phyloP scores from a whole-genome alignment of 805 yeast species.

The Ogataea methanolica region DNA sequence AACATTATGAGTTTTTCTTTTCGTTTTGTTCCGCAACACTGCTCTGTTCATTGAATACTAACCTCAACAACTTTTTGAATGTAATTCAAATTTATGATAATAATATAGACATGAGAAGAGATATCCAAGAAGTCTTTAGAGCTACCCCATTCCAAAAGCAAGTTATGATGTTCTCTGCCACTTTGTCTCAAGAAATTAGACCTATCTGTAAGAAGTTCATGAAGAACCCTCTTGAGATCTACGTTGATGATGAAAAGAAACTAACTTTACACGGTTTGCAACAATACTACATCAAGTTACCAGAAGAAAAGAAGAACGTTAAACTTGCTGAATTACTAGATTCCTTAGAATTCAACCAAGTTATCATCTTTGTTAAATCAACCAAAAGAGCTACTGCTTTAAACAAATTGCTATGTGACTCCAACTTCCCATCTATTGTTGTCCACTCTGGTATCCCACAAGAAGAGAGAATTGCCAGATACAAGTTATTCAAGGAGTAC shows the following conservation, averaged over 20 bases:
- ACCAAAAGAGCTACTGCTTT: slow-evolving; percentile 89
- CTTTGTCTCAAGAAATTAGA: slow-evolving; percentile 88
- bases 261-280: slow-evolving; percentile 96
- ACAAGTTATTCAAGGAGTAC: slow-evolving; percentile 94
- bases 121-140: slow-evolving; percentile 96
- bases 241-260: slow-evolving; percentile 96
- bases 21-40: not conserved
- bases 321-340: slow-evolving; percentile 90
- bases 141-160: slow-evolving; percentile 97
- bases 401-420: slow-evolving; percentile 81
- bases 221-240: slow-evolving; percentile 96
- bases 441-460: slow-evolving; percentile 95
- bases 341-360: slow-evolving; percentile 95
- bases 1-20: not conserved
- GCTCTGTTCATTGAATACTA: not conserved
- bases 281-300: slow-evolving; percentile 88
- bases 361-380: slow-evolving; percentile 90
- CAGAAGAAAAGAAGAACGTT: slow-evolving; percentile 89
- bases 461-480: slow-evolving; percentile 96
- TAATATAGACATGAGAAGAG: slow-evolving; percentile 90
- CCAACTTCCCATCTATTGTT: slow-evolving; percentile 95
- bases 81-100: not conserved
- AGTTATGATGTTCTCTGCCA: slow-evolving; percentile 99
- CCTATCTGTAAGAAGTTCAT: slow-evolving; percentile 96
- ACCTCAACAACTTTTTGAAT: not conserved